Percentiles rank a stretch among this genome's conserved stretches.
phyloP scores from a whole-genome alignment of 495 filamentous ascomycete species.

The Penicillium egyptiacum region DNA sequence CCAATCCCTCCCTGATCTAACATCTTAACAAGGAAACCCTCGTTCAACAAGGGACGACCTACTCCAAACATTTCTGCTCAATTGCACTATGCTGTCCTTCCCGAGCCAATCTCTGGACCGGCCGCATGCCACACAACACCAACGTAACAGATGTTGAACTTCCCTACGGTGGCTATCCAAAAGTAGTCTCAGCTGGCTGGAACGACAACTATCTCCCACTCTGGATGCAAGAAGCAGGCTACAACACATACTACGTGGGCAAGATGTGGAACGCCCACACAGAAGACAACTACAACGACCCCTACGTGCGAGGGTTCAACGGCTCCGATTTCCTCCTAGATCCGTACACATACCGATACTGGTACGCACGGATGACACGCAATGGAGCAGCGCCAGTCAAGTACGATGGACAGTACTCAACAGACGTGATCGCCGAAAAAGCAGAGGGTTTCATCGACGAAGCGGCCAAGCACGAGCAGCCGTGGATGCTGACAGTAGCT shows the following conservation, averaged over 20 bases:
- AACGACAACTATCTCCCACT: constrained; percentile 65
- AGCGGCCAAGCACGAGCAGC: constrained; percentile 46
- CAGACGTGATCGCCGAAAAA: constrained; percentile 61
- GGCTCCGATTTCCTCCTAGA: constrained; percentile 64
- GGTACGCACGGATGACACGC: constrained; percentile 58
- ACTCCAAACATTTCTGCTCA: constrained; percentile 53
- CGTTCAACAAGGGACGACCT: constrained; percentile 26
- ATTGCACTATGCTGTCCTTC: constrained; percentile 57
- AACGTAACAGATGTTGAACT: constrained; percentile 65
- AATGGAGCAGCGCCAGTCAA: constrained; percentile 52
- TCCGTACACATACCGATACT: constrained; percentile 67
- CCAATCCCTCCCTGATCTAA: neutral
- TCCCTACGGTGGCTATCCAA: constrained; percentile 65
- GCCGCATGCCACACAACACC: constrained; percentile 27
- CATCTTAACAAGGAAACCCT: constrained; percentile 32
- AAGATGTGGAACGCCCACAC: constrained; percentile 67
- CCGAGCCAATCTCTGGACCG: constrained; percentile 52
- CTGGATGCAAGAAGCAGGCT: constrained; percentile 67
- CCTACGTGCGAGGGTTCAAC: constrained; percentile 54
- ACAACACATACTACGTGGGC: constrained; percentile 69
- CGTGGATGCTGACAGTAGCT: constrained; percentile 66
- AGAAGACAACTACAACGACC: constrained; percentile 55
- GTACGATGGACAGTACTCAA: constrained; percentile 55
- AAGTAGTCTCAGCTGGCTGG: constrained; percentile 58
- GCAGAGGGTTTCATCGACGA: constrained; percentile 59